phyloP scores from a whole-genome alignment of 805 yeast genomes.

The Cyberlindnera japonica region DNA sequence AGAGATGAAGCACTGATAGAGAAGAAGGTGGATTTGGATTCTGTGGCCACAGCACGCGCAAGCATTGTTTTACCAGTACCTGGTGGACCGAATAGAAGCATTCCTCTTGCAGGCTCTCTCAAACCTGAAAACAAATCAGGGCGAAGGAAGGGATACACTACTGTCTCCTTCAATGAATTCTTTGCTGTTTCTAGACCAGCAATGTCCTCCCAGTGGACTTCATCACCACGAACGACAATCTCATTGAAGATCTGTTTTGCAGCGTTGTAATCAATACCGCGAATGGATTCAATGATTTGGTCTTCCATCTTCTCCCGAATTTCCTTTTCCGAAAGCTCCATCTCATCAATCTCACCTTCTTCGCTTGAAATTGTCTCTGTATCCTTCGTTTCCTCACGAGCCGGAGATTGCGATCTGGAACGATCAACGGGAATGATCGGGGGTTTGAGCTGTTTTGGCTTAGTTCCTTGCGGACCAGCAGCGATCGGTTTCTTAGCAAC shows the following conservation, averaged over 20 bases:
- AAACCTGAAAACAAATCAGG: constrained; percentile 91
- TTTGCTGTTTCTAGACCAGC: constrained; percentile 91
- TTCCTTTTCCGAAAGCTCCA: constrained; percentile 27
- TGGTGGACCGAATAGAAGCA: constrained; percentile 96
- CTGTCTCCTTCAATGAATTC: constrained; percentile 86
- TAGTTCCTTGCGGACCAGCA: too few relatives aligned
- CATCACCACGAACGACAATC: constrained; percentile 87
- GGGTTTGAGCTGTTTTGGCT: constrained; percentile 5
- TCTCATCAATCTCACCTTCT: constrained; percentile 20
- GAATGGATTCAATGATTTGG: constrained; percentile 30
- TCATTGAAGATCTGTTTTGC: constrained; percentile 87
- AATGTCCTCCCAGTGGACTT: constrained; percentile 93
- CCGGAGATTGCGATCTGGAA: constrained; percentile 23
- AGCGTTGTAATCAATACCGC: constrained; percentile 74
- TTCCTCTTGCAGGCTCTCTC: constrained; percentile 94
- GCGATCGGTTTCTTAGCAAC: too few relatives aligned
- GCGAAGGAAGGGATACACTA: constrained; percentile 90
- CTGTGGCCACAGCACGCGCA: constrained; percentile 96
- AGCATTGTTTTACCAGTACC: constrained; percentile 99
- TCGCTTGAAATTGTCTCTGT: constrained; percentile 24
- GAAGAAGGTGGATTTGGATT: constrained; percentile 89
- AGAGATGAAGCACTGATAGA: constrained; percentile 88
- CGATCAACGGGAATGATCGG: constrained; percentile 6
- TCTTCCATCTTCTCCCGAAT: constrained; percentile 30
- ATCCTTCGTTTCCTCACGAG: constrained; percentile 18